Evolutionary conservation across 2,329 filamentous ascomycete species (phyloP).

Genomic region (Verticillium isaacii): DNA sequence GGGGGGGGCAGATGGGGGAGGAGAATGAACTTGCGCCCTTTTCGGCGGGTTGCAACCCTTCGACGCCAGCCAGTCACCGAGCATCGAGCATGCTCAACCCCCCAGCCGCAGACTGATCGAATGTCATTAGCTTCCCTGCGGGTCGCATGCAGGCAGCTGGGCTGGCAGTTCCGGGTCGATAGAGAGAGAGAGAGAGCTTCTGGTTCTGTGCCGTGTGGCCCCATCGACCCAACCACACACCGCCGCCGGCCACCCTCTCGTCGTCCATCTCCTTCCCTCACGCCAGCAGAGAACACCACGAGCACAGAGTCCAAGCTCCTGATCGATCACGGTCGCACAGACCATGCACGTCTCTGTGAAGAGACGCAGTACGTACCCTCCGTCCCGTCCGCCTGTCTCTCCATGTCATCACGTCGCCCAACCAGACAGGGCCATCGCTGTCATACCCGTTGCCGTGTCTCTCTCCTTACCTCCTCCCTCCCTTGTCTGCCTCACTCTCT

Average conservation of each 20-base stretch:
- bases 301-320: not conserved
- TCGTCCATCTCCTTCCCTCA: not conserved
- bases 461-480: not conserved
- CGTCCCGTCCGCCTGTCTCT: not conserved
- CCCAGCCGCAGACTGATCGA: not conserved
- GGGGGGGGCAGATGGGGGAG: not conserved
- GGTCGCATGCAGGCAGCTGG: not conserved
- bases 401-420: not conserved
- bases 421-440: not conserved
- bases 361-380: no score
- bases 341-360: not conserved
- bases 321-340: not conserved
- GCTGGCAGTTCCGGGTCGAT: not conserved
- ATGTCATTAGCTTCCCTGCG: not conserved
- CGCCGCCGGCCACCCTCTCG: not conserved
- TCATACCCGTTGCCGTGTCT: not conserved
- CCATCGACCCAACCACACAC: not conserved
- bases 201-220: not conserved
- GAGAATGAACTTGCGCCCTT: not conserved
- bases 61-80: not conserved
- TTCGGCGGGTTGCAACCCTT: not conserved
- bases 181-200: not conserved
- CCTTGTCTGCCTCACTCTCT: not conserved
- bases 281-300: not conserved
- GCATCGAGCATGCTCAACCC: not conserved